phyloP scores from a whole-genome alignment of 306 rosid genomes.

The Mimosa pudica region DNA sequence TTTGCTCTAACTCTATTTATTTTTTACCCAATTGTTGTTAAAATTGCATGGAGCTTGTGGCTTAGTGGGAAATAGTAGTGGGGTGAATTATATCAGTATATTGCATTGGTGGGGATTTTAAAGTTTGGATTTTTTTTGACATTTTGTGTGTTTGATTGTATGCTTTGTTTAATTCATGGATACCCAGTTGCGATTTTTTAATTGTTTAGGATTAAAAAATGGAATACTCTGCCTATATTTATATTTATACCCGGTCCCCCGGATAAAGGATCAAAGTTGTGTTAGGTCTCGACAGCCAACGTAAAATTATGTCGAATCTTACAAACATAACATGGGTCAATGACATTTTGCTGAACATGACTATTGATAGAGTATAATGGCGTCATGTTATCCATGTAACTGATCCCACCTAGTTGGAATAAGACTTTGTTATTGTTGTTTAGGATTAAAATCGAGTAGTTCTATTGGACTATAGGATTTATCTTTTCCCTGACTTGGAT shows the following conservation, averaged over 20 bases:
- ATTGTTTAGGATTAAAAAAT: not conserved
- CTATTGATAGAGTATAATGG: no score
- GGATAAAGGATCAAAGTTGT: no score
- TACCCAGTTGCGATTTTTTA: not conserved
- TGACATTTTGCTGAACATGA: no score
- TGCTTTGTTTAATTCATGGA: not conserved
- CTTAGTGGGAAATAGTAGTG: conserved; percentile 6
- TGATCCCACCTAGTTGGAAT: no score
- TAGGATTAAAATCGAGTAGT: not conserved
- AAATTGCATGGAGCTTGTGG: no score
- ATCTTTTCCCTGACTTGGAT: conserved; percentile 28
- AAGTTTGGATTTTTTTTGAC: conserved; percentile 1
- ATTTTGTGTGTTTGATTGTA: not conserved
- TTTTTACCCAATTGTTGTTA: conserved; percentile 14
- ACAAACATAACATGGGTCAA: no score
- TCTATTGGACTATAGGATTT: not conserved
- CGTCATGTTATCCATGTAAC: no score
- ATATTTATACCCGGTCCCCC: no score
- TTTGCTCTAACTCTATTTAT: not conserved
- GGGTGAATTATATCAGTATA: conserved; percentile 13
- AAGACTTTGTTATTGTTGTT: not conserved
- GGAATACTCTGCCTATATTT: no score
- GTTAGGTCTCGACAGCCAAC: no score
- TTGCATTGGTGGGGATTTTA: conserved; percentile 17
- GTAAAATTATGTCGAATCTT: no score